Evolutionary conservation across 805 yeast species (phyloP), one percentile per base, ranked within the genome.

Genomic region (Ogataea salicorniae): DNA sequence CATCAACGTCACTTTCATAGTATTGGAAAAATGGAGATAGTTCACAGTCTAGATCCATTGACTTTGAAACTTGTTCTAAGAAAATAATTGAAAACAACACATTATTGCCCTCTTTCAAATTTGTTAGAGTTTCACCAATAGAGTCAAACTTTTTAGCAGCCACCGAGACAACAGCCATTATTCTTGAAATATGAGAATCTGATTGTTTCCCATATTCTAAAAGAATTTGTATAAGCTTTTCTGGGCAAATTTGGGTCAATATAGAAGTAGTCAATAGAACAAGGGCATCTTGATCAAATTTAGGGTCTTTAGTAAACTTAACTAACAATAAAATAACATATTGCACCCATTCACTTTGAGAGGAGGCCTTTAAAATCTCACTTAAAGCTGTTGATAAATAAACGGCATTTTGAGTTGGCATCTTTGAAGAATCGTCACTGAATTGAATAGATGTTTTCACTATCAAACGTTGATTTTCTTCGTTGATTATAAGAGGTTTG

Each of bases 1-100:
- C 75, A 11, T 69, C 60, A 4, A 60, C 56, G 2, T 49, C 23
- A 4, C 53, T 54, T 9, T 58, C 59, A 20, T 49, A 73, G 58
- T 48, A 66, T 56, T 17, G 46, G 49, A 53, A 63, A 61, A 53
- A 80, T 16, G 72, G 66, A 1, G 63, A 68, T 26, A 75, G 54
- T 4, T 68, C 60, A 18, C 69, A 54, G 5, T 63, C 57, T 35
- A 74, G 54, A 34, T 61, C 62, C 46, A 59, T 53, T 6, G 62
- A 48, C 46, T 68, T 66, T n/a, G 78, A 75, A 31, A 77, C 66
- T 48, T 73, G 72, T 5, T 84, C 86, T 44, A 81, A 59, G 37
- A 76, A 75, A 35, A 72, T 73, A 38, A 64, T 48, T 5, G 64
- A 58, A 31, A 55, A 60, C 17, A 60, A 45, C 69, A 48, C 59